These are phyloP conservation scores for Pelargonium myrrhifolium DNA, from an alignment of 441 rosid genomes.

Conservation along the genomic window DNA sequence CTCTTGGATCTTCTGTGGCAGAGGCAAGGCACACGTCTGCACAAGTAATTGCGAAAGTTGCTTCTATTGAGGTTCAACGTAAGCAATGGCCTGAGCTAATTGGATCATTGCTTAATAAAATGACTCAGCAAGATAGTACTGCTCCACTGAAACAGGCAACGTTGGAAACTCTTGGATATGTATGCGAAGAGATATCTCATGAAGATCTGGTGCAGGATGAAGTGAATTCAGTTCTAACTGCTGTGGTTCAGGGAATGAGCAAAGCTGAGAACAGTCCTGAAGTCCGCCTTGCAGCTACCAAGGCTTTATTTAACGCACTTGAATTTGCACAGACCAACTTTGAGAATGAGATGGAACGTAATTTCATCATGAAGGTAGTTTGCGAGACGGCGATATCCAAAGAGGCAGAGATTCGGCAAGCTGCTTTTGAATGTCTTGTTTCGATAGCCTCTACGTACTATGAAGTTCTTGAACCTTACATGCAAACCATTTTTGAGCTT, in stretches of 20 bases:
- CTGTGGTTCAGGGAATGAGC: conserved; percentile 53
- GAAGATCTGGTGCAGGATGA: conserved; percentile 46
- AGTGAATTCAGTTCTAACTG: conserved; percentile 49
- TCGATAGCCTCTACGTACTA: conserved; percentile 49
- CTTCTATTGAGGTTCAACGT: conserved; percentile 45
- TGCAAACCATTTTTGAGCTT: conserved; percentile 39
- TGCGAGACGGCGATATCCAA: conserved; percentile 42
- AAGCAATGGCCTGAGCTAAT: conserved; percentile 51
- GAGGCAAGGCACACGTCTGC: conserved; percentile 45
- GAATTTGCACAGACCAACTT: conserved; percentile 54
- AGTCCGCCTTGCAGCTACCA: conserved; percentile 47
- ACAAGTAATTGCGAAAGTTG: conserved; percentile 47
- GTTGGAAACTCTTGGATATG: conserved; percentile 46
- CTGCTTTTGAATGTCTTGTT: conserved; percentile 53
- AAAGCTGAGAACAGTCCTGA: conserved; percentile 37
- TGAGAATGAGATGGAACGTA: conserved; percentile 47
- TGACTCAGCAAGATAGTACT: conserved; percentile 45
- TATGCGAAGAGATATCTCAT: conserved; percentile 56
- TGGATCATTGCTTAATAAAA: conserved; percentile 32
- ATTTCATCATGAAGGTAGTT: conserved; percentile 49
- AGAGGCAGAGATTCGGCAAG: conserved; percentile 40
- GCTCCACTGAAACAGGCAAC: conserved; percentile 48
- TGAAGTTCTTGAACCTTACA: conserved; percentile 40
- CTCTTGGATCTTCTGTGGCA: conserved; percentile 34
- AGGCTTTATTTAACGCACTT: conserved; percentile 43